These are phyloP conservation scores for Toxoplasma gondii DNA, from an alignment of 169 alveolate genomes.

Conservation along the genomic window DNA sequence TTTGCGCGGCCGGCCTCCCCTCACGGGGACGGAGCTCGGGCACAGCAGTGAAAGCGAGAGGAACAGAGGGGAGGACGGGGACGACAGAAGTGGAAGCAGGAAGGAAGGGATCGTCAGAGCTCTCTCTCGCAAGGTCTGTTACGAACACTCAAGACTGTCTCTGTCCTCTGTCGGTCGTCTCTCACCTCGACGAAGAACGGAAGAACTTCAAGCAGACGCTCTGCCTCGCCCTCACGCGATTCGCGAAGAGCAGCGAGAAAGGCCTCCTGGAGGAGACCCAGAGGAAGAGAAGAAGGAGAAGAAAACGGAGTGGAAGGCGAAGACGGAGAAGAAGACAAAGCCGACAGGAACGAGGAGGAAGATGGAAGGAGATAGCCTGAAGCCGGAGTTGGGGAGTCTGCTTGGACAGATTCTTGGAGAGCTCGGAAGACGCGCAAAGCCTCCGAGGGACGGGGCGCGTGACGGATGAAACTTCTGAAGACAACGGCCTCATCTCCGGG, in stretches of 20 bases:
- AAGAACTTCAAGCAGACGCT: background rate
- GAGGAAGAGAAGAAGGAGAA: background rate
- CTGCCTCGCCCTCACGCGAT: background rate
- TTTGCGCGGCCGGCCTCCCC: too few relatives aligned
- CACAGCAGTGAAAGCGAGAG: too few relatives aligned
- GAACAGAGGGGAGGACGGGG: too few relatives aligned
- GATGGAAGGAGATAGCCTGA: background rate
- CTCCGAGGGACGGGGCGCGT: background rate
- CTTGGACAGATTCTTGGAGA: background rate
- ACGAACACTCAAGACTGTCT: too few relatives aligned
- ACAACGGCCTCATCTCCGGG: constrained; percentile 9
- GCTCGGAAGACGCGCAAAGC: background rate
- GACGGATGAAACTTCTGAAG: background rate
- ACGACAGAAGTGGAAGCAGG: too few relatives aligned
- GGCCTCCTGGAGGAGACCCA: background rate
- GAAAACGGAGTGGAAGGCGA: background rate
- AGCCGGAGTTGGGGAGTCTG: background rate
- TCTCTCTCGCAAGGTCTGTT: too few relatives aligned
- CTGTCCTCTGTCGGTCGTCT: too few relatives aligned
- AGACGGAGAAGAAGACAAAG: background rate
- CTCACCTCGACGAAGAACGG: background rate
- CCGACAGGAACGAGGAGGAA: background rate
- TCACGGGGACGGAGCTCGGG: too few relatives aligned
- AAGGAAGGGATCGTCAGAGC: too few relatives aligned
- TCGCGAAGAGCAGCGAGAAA: background rate